Percentiles rank a stretch among this genome's conserved stretches.
Conservation (phyloP, 768 basidiomycete genomes). For the Rubroboletus pulcherrimus region DNA sequence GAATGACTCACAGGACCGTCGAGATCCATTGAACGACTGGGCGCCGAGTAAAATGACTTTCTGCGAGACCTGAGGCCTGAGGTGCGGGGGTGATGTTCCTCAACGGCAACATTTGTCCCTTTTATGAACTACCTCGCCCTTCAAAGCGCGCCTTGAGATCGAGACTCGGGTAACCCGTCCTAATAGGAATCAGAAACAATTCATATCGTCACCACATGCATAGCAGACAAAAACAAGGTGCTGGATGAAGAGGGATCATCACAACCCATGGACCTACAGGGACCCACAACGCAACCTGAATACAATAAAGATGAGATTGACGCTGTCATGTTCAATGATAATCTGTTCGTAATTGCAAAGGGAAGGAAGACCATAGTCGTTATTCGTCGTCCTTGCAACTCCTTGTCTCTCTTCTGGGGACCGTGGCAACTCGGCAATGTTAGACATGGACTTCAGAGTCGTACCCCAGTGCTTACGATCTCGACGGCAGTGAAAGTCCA, state of each 20-base stretch:
- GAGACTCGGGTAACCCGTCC: not conserved
- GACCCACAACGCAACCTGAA: slow-evolving; percentile 19
- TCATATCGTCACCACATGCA: slow-evolving; percentile 11
- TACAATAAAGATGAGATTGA: slow-evolving; percentile 12
- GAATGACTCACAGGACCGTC: slow-evolving; percentile 15
- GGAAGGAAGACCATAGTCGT: not conserved
- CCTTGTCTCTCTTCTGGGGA: slow-evolving; percentile 7
- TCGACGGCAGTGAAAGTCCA: not conserved
- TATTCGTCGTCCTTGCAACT: slow-evolving; percentile 5
- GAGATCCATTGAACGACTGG: slow-evolving; percentile 9
- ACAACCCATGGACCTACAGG: slow-evolving; percentile 17
- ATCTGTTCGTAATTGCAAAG: not conserved
- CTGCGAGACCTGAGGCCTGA: not conserved
- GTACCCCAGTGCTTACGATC: not conserved
- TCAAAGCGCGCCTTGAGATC: not conserved
- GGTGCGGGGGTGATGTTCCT: not conserved
- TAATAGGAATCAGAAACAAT: not conserved
- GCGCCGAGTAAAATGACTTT: not conserved
- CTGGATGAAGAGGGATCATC: not conserved
- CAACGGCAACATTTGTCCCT: not conserved
- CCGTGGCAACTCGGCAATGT: not conserved
- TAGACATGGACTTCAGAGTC: not conserved
- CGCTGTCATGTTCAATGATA: not conserved
- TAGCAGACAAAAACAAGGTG: slow-evolving; percentile 16
- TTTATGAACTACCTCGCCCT: slow-evolving; percentile 13